phyloP scores from a whole-genome alignment of 2,329 filamentous ascomycete species.

The Stagonosporopsis chrysanthemi region DNA sequence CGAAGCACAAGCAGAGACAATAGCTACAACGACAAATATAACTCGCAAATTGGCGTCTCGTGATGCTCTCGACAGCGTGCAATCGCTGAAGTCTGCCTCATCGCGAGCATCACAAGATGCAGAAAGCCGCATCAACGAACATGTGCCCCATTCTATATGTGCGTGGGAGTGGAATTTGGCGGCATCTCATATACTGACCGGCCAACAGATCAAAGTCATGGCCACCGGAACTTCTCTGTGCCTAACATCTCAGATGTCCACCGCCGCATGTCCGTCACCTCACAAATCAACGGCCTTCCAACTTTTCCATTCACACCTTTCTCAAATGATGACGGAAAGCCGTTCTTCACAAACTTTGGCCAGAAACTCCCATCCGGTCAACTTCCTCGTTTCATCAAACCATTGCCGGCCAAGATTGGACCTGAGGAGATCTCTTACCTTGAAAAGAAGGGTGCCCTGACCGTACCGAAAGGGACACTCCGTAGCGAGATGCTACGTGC shows the following conservation, averaged over 20 bases:
- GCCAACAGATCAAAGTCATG: constrained; percentile 58
- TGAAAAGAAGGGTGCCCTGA: constrained; percentile 81
- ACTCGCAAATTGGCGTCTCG: constrained; percentile 51
- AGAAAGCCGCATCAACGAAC: constrained; percentile 60
- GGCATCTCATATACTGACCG: not conserved
- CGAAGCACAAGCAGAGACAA: constrained; percentile 39
- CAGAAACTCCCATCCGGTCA: constrained; percentile 55
- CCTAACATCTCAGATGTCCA: constrained; percentile 54
- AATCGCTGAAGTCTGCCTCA: constrained; percentile 39
- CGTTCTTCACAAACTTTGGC: constrained; percentile 58
- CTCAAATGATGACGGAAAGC: constrained; percentile 33
- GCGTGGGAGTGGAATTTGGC: constrained; percentile 43
- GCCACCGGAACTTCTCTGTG: constrained; percentile 49
- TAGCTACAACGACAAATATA: constrained; percentile 29
- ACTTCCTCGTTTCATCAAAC: constrained; percentile 76
- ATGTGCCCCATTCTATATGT: constrained; percentile 72
- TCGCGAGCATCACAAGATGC: constrained; percentile 53
- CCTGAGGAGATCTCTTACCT: constrained; percentile 85
- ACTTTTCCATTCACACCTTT: constrained; percentile 49
- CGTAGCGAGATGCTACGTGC: constrained; percentile 82
- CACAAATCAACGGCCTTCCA: constrained; percentile 44
- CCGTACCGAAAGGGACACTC: constrained; percentile 72
- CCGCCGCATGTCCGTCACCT: constrained; percentile 54
- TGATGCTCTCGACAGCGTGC: constrained; percentile 47
- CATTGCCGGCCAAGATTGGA: constrained; percentile 77